Evolutionary conservation across 148 eudicot species (phyloP).

Genomic region (Rhododendron ovatum): DNA sequence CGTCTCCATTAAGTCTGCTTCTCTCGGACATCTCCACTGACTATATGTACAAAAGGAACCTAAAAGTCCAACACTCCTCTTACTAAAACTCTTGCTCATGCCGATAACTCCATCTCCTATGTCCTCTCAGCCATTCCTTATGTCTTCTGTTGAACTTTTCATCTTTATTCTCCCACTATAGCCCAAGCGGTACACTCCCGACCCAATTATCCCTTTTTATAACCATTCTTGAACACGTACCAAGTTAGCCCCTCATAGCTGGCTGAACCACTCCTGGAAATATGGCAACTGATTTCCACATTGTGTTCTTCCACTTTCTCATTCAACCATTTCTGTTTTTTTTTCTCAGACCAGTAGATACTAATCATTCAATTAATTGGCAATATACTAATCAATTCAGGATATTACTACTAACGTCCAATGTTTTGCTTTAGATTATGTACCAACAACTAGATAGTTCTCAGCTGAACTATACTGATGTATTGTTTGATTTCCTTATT

Average conservation of each 20-base stretch:
- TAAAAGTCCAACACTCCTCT: not conserved
- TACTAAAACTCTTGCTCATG: not conserved
- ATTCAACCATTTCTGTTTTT: not conserved
- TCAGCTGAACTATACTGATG: constrained; percentile 7
- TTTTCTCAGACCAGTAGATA: not conserved
- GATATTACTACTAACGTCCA: not conserved
- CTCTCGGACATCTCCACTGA: not conserved
- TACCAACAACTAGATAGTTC: not conserved
- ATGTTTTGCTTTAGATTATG: not conserved
- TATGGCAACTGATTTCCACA: not conserved
- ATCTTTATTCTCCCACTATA: not conserved
- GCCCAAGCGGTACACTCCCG: not conserved
- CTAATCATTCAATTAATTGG: not conserved
- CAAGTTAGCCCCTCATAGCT: not conserved
- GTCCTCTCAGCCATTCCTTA: not conserved
- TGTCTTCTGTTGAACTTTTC: not conserved
- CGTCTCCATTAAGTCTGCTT: not conserved
- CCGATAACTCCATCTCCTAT: not conserved
- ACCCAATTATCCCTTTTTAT: not conserved
- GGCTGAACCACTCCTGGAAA: not conserved
- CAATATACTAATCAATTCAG: not conserved
- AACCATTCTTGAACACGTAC: not conserved
- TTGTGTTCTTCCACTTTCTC: not conserved
- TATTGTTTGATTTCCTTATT: constrained; percentile 15
- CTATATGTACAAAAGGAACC: not conserved